Percentiles rank a stretch among this genome's conserved stretches.
phyloP scores from a whole-genome alignment of 2,329 filamentous ascomycete genomes.

The Phialophora chinensis region DNA sequence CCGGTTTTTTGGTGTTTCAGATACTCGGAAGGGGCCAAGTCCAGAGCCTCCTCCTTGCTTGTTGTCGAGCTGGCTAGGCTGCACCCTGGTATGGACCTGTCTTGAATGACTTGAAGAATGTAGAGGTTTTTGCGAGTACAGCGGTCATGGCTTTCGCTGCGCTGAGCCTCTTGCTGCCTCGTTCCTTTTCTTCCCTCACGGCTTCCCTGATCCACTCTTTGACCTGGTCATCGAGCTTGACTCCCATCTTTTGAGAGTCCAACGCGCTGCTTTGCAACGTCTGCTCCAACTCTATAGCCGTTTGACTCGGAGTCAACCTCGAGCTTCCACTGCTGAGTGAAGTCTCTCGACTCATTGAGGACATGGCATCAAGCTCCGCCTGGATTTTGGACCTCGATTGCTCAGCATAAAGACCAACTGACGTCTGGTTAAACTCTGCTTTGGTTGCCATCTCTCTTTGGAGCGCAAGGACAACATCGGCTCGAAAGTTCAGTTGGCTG shows the following conservation, averaged over 20 bases:
- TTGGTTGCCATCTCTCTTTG: not conserved
- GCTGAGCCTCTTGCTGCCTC: not conserved
- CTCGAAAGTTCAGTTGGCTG: not conserved
- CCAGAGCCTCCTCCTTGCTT: too few species aligned
- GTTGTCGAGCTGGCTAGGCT: not conserved
- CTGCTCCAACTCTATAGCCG: not conserved
- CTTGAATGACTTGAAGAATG: not conserved
- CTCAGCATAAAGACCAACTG: not conserved
- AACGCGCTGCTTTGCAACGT: not conserved
- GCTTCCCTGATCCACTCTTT: constrained; percentile 1
- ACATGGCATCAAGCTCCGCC: not conserved
- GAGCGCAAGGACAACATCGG: not conserved
- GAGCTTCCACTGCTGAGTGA: not conserved
- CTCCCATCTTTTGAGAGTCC: not conserved
- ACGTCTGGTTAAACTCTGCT: not conserved
- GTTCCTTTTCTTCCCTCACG: not conserved
- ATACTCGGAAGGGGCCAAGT: too few species aligned
- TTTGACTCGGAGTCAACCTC: not conserved
- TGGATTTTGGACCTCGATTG: not conserved
- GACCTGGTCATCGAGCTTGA: not conserved
- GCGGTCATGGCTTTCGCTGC: not conserved
- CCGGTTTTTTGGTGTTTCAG: too few species aligned
- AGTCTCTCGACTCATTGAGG: not conserved
- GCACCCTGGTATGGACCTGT: not conserved
- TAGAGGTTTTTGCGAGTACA: not conserved